These are phyloP conservation scores for Nemania sp. DNA, from an alignment of 2,329 filamentous ascomycete species.

Conservation along the genomic window DNA sequence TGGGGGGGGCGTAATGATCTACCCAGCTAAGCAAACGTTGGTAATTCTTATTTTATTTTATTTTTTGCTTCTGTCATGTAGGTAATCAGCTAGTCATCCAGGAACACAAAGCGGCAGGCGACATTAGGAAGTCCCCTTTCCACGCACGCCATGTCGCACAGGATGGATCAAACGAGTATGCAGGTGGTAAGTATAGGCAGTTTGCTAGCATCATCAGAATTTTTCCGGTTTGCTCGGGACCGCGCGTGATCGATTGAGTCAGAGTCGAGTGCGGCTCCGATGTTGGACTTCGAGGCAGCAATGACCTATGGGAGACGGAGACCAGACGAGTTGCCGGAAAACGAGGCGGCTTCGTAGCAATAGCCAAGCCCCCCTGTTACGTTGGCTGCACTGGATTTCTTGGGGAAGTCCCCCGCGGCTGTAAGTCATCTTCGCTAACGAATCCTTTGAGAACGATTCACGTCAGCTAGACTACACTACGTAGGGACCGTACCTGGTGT, in stretches of 20 bases:
- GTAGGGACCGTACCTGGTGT: background rate
- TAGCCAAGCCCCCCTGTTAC: constrained; percentile 2
- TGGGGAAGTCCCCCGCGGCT: constrained; percentile 9
- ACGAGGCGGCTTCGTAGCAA: constrained; percentile 29
- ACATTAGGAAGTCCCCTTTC: constrained; percentile 25
- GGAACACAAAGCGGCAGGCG: constrained; percentile 25
- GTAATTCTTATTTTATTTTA: constrained; percentile 28
- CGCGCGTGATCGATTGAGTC: constrained; percentile 12
- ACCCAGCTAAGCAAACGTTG: constrained; percentile 13
- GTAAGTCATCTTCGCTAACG: constrained; percentile 6
- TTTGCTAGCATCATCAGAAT: constrained; percentile 16
- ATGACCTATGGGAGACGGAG: background rate
- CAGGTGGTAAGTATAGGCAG: background rate
- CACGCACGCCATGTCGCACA: constrained; percentile 26
- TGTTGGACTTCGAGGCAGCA: constrained; percentile 16
- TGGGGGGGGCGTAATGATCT: constrained; percentile 1
- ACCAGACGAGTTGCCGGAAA: constrained; percentile 4
- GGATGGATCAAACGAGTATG: background rate
- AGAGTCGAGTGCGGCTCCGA: constrained; percentile 13
- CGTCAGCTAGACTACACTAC: constrained; percentile 3
- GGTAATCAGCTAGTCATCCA: constrained; percentile 2
- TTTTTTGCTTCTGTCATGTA: constrained; percentile 18
- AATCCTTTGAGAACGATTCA: constrained; percentile 14
- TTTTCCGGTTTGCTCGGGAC: constrained; percentile 16
- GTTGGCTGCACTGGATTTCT: constrained; percentile 7